phyloP scores from a whole-genome alignment of 2,329 filamentous ascomycete species.

The Pleomassaria siparia region DNA sequence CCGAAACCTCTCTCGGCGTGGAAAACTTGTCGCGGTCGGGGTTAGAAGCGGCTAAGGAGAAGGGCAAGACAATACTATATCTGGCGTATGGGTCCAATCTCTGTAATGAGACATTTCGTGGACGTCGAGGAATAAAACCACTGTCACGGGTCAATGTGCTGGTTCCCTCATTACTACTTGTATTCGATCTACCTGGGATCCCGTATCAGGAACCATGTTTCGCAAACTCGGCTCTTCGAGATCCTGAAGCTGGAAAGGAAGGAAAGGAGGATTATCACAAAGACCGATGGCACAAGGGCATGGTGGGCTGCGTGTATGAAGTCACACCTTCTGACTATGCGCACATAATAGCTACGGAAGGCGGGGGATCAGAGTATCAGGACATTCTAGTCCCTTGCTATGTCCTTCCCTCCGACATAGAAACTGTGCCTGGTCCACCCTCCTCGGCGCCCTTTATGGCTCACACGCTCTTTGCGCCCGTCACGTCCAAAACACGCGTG shows the following conservation, averaged over 20 bases:
- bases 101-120: conserved; percentile 75
- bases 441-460: conserved; percentile 70
- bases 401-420: conserved; percentile 58
- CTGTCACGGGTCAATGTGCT: conserved; percentile 79
- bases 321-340: conserved; percentile 81
- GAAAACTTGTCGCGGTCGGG: conserved; percentile 14
- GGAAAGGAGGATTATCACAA: conserved; percentile 49
- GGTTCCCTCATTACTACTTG: conserved; percentile 74
- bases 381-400: conserved; percentile 81
- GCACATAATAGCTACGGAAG: conserved; percentile 87
- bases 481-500: conserved; percentile 42
- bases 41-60: conserved; percentile 21
- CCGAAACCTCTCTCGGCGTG: conserved; percentile 27
- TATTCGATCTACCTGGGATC: conserved; percentile 82
- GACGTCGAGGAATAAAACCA: conserved; percentile 75
- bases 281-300: conserved; percentile 72
- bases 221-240: conserved; percentile 71
- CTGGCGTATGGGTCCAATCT: conserved; percentile 90
- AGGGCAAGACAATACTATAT: conserved; percentile 41
- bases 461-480: conserved; percentile 78
- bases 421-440: conserved; percentile 65
- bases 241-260: conserved; percentile 34
- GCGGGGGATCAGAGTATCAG: conserved; percentile 79
- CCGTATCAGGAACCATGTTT: conserved; percentile 92
- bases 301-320: conserved; percentile 94